These are phyloP conservation scores for Medicago truncatula DNA, from an alignment of 306 rosid species.

Conservation along the genomic window DNA sequence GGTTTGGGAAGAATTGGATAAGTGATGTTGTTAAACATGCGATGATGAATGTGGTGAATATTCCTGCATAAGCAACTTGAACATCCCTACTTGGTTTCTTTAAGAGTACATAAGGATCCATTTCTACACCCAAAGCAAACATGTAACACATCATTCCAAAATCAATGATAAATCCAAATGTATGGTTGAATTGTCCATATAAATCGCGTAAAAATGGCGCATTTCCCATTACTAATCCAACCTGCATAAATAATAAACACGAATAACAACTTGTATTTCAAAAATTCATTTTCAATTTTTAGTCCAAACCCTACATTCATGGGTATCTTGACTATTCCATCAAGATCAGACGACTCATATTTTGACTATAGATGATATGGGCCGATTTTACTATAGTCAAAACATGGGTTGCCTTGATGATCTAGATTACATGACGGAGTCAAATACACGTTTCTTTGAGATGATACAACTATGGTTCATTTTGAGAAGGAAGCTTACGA, in stretches of 20 bases:
- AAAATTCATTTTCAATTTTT: neutral
- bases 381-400: neutral
- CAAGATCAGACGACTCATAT: neutral
- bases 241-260: constrained; percentile 51
- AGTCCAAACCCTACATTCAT: neutral
- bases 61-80: constrained; percentile 73
- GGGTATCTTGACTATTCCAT: neutral
- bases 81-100: constrained; percentile 66
- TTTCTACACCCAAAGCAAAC: constrained; percentile 92
- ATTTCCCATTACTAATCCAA: constrained; percentile 78
- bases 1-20: constrained; percentile 37
- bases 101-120: constrained; percentile 73
- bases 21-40: constrained; percentile 54
- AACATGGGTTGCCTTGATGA: neutral
- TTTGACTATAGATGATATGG: neutral
- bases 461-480: neutral
- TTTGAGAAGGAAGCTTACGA: constrained; percentile 54
- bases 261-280: neutral
- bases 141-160: constrained; percentile 89
- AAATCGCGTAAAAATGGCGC: constrained; percentile 52
- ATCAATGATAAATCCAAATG: constrained; percentile 71
- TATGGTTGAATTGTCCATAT: constrained; percentile 43
- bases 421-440: neutral
- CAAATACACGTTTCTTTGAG: neutral
- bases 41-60: constrained; percentile 63